Evolutionary conservation across 1,284 basidiomycete genomes (phyloP), one percentile per base, ranked within the genome.

Genomic region (Austroboletus olivaceoglutinosus): DNA sequence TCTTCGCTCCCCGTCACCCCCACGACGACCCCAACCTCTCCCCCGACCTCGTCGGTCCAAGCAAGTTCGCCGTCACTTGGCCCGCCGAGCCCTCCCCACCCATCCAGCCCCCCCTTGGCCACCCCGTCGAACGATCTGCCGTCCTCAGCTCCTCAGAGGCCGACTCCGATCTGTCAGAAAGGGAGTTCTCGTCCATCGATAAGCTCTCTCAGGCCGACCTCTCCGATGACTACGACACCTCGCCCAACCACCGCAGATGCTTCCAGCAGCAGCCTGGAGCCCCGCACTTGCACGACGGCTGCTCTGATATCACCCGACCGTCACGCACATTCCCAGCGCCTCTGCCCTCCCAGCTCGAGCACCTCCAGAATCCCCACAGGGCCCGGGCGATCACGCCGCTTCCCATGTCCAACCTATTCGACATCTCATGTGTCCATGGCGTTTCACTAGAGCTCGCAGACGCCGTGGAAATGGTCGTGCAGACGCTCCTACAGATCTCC

Each of bases 401-500:
- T 34, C 31, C 48, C n/a, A 16, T 43, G 36, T 45, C 46, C 22
- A 27, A 18, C 40, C 19, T 50, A n/a, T 34, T 67, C 5, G 68
- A 74, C 18, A 69, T 73, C 44, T 65, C 73, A 18, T 76, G 74
- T 52, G 75, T 86, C 56, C 76, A 77, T 40, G 86, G 88, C 51
- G 71, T 89, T 48, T 87, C 87, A 1, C 70, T 87, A 33, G 93
- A 96, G 69, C 77, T 95, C 9, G 91, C 92, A 9, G 92, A 95
- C 69, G 86, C 86, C 5, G 82, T 93, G 15, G 91, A 94, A 70
- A 83, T 86, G 71, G 82, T 91, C 48, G 87, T 95, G 31, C 92
- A 95, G 65, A 94, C 89, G 0, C 78, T 96, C 56, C 77, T 95
- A 3, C 91, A 93, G 63, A 77, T 95, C 51, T 89, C 90, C 0